Base-by-base conservation (phyloP, 306 rosid genomes). In the Trifolium fragiferum region DNA sequence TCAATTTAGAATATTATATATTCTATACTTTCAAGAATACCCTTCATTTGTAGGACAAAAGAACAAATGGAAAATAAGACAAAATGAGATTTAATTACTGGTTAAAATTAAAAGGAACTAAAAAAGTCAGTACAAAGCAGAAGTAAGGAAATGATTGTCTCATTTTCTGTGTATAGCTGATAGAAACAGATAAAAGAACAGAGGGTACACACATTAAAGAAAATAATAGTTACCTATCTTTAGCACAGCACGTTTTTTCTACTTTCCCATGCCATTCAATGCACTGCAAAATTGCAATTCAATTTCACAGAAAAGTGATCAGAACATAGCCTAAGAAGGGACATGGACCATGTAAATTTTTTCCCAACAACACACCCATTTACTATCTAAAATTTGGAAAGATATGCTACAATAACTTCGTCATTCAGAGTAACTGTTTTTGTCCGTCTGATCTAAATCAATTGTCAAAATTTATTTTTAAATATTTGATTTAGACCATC, bases 141-240 rank as follows among this genome's bases (percentile, higher is more conserved):
- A 30, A 59, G 32, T 27, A 25, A 14, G 16, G 66, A 14, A 30
- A 60, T 60, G 19, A 60, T 30, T 60, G 41, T 14, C 66, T 14
- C 19, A 60, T 27, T 12, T 25, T 6, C 64, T 58, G 64, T 25
- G 64, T 58, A 6, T 23, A 58, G 9, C 37, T 58, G 64, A 25
- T 58, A 25, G 64, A 58, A 57, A 12, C 63, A 57, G 35, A 57
- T 57, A 21, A 57, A 57, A 23, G 33, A 58, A 25, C 16, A 59
- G 38, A 60, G 10, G 41, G 41, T 60, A 30, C 66, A 30, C 12
- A 60, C 19, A 15, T 58, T 58, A 13, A 58, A 25, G 38, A 25
- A 55, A 20, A 30, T 30, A 30, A 20, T 11, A 21, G 5, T 11
- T 21, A 23, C 64, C 64, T 58, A 13, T 58, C 35, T 27, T 23